Base-by-base conservation (phyloP, 1,284 basidiomycete species). In the Ceratobasidium sp. region DNA sequence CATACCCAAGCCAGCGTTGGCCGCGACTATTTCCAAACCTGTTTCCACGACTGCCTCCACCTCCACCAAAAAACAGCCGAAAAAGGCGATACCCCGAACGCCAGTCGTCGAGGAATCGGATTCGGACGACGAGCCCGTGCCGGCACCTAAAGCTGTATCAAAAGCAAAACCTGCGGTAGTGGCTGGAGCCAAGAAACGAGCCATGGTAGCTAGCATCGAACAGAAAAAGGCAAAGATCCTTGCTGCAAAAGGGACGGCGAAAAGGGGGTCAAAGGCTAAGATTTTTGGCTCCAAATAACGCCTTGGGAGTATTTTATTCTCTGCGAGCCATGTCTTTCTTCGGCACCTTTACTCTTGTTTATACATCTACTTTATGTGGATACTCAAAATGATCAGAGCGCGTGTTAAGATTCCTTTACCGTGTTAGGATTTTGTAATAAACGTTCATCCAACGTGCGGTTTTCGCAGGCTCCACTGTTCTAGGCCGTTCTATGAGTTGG, bases 1-100 rank as follows among this genome's bases (percentile, higher is more conserved):
- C 18, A 73, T 74, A 23, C 76, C 76, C 76, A 76, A 76, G 39
- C 71, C 69, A 65, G 39, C 57, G 26, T 65, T 71, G 62, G n/a
- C 50, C 14, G 39, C 71, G 65, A 58, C 34, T 8, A 10, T 26
- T 12, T 14, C 34, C 4, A 43, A 52, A 52, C 1, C 45, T 21
- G 18, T 21, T 26, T 46, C 65, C 34, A 45, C 39, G 2, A 9
- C 46, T 23, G 61, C 61, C 5, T 12, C 46, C 3, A 8, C 48
- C 10, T 26, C 28, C 12, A 30, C 50, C 34, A 64, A 45, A 30
- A 67, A 67, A 34, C 21, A 36, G 36, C 23, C 26, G 6, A 43
- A 39, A 26, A 67, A 67, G 34, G 21, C 50, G 50, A 67, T 67
- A 67, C 64, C 64, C 9, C 32, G 43, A n/a, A 67, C 64, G 2